A percentile compares a stretch with the other conserved stretches of the same genome.
Evolutionary conservation across 768 basidiomycete species (phyloP).

Genomic region (Cantharellus cinnabarinus): DNA sequence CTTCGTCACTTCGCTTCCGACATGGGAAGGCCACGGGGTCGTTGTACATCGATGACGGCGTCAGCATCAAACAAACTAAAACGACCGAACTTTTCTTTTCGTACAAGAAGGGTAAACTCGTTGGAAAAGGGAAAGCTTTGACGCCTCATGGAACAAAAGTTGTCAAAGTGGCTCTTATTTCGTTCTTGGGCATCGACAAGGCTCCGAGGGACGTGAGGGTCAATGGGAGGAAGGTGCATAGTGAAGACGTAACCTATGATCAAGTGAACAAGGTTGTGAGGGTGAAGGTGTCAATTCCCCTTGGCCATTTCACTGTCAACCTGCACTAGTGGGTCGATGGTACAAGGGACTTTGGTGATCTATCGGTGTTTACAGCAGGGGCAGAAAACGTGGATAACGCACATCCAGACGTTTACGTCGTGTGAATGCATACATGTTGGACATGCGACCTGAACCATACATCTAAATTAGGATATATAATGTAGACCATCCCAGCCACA

Average conservation of each 20-base stretch:
- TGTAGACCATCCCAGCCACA: no score
- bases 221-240: conserved; percentile 1
- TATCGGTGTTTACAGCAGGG: no score
- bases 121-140: neutral
- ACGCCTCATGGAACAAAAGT: conserved; percentile 13
- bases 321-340: no score
- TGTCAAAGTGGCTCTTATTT: conserved; percentile 17
- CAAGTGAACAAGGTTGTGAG: conserved; percentile 2
- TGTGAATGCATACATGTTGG: no score
- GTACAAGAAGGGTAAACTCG: neutral
- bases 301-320: neutral
- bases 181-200: conserved; percentile 15
- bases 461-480: no score
- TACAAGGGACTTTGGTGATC: no score
- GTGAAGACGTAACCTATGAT: conserved; percentile 3
- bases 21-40: conserved; percentile 31
- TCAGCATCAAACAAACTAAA: conserved; percentile 2
- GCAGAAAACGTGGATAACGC: no score
- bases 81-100: conserved; percentile 11
- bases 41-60: conserved; percentile 46
- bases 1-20: conserved; percentile 14
- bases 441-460: no score
- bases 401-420: no score
- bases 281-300: conserved; percentile 3
- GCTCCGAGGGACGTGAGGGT: conserved; percentile 10